Percentiles rank a stretch among this genome's conserved stretches.
These are phyloP conservation scores for Colletotrichum falcatum DNA, from an alignment of 2,329 filamentous ascomycete species.

Conservation along the genomic window DNA sequence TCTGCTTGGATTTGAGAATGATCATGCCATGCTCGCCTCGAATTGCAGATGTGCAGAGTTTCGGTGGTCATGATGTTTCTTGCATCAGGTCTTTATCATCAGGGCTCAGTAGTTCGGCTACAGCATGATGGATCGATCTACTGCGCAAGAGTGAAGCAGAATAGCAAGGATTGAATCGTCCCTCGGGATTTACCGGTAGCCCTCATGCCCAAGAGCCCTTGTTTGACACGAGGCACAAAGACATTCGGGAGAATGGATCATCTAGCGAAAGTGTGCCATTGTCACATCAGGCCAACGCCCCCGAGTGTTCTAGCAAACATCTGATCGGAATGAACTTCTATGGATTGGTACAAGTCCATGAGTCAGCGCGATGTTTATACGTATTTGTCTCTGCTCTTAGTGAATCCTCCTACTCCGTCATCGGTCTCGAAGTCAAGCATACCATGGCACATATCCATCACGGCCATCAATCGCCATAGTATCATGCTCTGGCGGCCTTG, in stretches of 20 bases:
- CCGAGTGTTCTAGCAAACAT: background rate
- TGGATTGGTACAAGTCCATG: background rate
- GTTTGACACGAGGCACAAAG: slow-evolving; percentile 1
- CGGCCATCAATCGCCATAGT: background rate
- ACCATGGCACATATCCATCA: background rate
- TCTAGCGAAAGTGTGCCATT: background rate
- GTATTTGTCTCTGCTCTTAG: too few relatives aligned
- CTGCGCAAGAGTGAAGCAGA: background rate
- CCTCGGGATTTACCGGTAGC: background rate
- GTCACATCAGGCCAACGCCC: background rate
- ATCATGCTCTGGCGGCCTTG: background rate
- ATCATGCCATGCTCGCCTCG: background rate
- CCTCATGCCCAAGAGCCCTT: background rate
- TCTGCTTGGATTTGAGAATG: background rate
- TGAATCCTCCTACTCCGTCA: background rate
- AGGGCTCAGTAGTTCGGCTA: background rate
- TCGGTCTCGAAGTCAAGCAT: background rate
- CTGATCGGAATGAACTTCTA: background rate
- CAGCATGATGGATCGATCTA: background rate
- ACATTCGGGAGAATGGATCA: background rate
- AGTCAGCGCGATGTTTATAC: slow-evolving; percentile 13
- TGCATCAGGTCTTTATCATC: too few relatives aligned
- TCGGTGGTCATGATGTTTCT: background rate
- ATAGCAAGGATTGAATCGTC: background rate
- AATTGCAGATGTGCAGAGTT: background rate